Evolutionary conservation across 2,329 filamentous ascomycete species (phyloP).

Genomic region (Stagonosporopsis cucurbitacearum): DNA sequence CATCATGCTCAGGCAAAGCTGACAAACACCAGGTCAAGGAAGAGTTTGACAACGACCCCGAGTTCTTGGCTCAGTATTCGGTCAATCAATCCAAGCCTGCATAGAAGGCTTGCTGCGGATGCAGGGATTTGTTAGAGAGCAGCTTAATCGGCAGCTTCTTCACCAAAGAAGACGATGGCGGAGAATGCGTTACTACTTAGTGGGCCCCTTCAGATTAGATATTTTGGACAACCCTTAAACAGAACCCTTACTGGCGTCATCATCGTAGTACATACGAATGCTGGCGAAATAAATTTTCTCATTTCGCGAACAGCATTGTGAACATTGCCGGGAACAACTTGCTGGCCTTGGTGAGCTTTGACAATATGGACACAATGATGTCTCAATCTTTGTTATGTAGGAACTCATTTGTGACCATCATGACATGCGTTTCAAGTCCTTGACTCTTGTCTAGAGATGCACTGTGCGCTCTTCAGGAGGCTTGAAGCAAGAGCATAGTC

Average conservation of each 20-base stretch:
- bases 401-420: neutral
- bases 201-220: neutral
- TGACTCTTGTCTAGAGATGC: neutral
- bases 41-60: slow-evolving; percentile 81
- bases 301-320: neutral
- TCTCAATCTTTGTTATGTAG: neutral
- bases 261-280: neutral
- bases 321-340: neutral
- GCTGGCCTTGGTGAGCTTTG: neutral
- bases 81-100: slow-evolving; percentile 43
- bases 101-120: slow-evolving; percentile 20
- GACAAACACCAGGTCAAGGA: slow-evolving; percentile 76
- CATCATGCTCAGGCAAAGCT: slow-evolving; percentile 32
- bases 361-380: neutral
- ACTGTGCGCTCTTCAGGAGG: too few species aligned
- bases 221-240: neutral
- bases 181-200: neutral
- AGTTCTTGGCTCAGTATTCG: slow-evolving; percentile 79
- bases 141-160: neutral
- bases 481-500: too few species aligned
- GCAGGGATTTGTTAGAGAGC: neutral
- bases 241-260: neutral
- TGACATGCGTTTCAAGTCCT: neutral
- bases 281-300: neutral
- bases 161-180: neutral